A percentile compares a stretch with the other conserved stretches of the same genome.
Evolutionary conservation across 306 rosid species (phyloP).

Genomic region (Fagus sylvatica): DNA sequence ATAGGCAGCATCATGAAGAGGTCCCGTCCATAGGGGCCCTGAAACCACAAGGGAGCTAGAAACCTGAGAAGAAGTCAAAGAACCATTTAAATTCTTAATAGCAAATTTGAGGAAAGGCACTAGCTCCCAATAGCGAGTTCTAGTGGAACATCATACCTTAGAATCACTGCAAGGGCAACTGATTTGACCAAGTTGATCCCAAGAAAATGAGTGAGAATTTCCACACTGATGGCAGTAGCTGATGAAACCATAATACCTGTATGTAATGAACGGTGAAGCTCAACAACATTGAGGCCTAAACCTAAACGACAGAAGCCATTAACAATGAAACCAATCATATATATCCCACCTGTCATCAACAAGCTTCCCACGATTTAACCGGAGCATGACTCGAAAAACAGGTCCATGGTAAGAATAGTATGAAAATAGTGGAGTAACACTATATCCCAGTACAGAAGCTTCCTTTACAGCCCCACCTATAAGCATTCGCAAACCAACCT

Average conservation of each 20-base stretch:
- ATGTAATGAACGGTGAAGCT: conserved; percentile 16
- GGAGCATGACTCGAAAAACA: conserved; percentile 82
- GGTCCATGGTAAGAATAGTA: conserved; percentile 92
- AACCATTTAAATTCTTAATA: background rate
- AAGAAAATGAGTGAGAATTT: conserved; percentile 69
- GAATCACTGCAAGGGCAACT: conserved; percentile 68
- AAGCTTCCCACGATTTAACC: conserved; percentile 70
- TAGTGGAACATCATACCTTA: conserved; percentile 43
- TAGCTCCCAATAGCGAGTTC: background rate
- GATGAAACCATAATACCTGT: conserved; percentile 73
- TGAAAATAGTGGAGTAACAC: conserved; percentile 72
- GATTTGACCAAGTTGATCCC: conserved; percentile 73
- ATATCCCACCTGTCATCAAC: conserved; percentile 54
- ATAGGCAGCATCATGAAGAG: conserved; percentile 69
- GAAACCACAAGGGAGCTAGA: conserved; percentile 66
- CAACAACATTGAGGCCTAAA: background rate
- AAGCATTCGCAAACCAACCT: conserved; percentile 91
- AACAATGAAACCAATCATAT: background rate
- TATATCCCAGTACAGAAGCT: conserved; percentile 80
- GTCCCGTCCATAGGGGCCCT: conserved; percentile 98
- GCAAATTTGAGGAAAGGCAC: background rate
- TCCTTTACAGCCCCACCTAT: conserved; percentile 91
- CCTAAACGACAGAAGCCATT: background rate
- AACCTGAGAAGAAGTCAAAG: conserved; percentile 44
- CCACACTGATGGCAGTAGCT: conserved; percentile 77